Conservation (phyloP, 495 filamentous ascomycete genomes). For the Neurospora discreta region DNA sequence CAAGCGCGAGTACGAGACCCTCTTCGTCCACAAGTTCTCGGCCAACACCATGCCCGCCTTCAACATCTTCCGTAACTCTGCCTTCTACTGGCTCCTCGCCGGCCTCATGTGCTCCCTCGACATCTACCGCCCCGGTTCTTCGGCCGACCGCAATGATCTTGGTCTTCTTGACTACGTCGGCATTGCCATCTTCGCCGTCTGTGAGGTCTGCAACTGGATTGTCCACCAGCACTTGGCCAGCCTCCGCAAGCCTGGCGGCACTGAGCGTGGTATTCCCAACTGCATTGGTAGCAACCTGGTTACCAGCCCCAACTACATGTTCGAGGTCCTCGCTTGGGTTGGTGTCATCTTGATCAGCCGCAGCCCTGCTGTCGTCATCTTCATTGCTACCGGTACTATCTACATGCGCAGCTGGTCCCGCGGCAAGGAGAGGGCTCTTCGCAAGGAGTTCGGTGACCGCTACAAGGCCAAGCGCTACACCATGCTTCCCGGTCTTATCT, state of each 20-base stretch:
- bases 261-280: constrained; percentile 72
- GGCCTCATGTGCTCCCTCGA: constrained; percentile 76
- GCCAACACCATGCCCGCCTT: constrained; percentile 78
- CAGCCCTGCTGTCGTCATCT: constrained; percentile 64
- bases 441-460: constrained; percentile 77
- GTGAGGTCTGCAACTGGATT: constrained; percentile 68
- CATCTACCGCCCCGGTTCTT: constrained; percentile 65
- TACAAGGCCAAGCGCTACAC: constrained; percentile 81
- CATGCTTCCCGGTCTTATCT: constrained; percentile 61
- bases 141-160: constrained; percentile 35
- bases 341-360: constrained; percentile 66
- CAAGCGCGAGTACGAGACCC: constrained; percentile 89
- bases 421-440: constrained; percentile 86
- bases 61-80: constrained; percentile 86
- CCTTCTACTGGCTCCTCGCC: constrained; percentile 79
- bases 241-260: constrained; percentile 70
- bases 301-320: constrained; percentile 96
- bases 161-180: constrained; percentile 47
- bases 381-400: constrained; percentile 50
- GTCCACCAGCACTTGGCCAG: constrained; percentile 65
- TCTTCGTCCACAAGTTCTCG: constrained; percentile 94
- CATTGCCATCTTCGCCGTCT: constrained; percentile 56
- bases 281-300: constrained; percentile 80
- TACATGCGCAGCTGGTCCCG: constrained; percentile 81
- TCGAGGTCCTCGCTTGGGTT: constrained; percentile 77